Percentiles rank a stretch among this genome's conserved stretches.
phyloP scores from a whole-genome alignment of 495 filamentous ascomycete species.

The Xylaria nigripes region DNA sequence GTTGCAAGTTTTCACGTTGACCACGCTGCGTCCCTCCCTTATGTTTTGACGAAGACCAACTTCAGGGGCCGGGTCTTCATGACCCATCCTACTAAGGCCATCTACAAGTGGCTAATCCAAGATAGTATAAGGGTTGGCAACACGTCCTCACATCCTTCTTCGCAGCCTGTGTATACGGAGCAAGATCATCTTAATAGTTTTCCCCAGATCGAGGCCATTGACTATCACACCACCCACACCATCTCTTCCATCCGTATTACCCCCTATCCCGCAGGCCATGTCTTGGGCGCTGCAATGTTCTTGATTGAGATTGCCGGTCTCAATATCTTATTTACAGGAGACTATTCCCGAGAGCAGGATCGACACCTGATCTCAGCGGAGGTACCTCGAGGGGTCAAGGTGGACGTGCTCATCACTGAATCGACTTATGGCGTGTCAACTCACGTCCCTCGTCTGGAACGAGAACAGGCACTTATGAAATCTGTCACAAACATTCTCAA shows the following conservation, averaged over 20 bases:
- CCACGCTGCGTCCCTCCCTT: slow-evolving; percentile 91
- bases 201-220: slow-evolving; percentile 88
- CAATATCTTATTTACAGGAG: slow-evolving; percentile 93
- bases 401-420: slow-evolving; percentile 95
- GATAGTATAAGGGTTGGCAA: slow-evolving; percentile 86
- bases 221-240: slow-evolving; percentile 95
- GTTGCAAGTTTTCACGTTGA: slow-evolving; percentile 83
- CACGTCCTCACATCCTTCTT: slow-evolving; percentile 66
- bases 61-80: slow-evolving; percentile 96
- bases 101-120: slow-evolving; percentile 98
- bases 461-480: slow-evolving; percentile 91
- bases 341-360: slow-evolving; percentile 92
- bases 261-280: slow-evolving; percentile 92
- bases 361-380: slow-evolving; percentile 88
- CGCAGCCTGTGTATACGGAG: slow-evolving; percentile 79
- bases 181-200: slow-evolving; percentile 90
- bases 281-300: slow-evolving; percentile 98
- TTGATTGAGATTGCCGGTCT: slow-evolving; percentile 91
- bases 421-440: slow-evolving; percentile 92
- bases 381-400: slow-evolving; percentile 73
- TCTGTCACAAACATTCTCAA: slow-evolving; percentile 82
- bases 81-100: slow-evolving; percentile 98
- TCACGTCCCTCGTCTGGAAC: slow-evolving; percentile 78
- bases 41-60: slow-evolving; percentile 94
- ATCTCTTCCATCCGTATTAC: slow-evolving; percentile 95